Percentiles rank a stretch among this genome's conserved stretches.
Evolutionary conservation across 2,329 filamentous ascomycete species (phyloP).

Genomic region (Helotiales sp.): DNA sequence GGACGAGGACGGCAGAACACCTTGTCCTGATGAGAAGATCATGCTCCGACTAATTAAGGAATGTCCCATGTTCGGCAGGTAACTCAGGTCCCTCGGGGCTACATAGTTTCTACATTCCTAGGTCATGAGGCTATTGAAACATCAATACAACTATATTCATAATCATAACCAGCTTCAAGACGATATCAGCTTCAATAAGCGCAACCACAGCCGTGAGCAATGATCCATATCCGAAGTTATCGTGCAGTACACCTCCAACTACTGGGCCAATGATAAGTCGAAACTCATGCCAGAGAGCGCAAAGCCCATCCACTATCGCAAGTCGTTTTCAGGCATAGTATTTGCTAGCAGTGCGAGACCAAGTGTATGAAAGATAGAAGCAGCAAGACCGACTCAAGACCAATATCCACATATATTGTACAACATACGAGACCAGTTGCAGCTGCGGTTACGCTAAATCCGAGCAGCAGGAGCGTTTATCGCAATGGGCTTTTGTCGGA

Average conservation of each 20-base stretch:
- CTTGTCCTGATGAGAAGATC: too few species aligned
- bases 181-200: constrained; percentile 52
- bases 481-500: constrained; percentile 63
- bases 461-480: constrained; percentile 61
- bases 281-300: neutral
- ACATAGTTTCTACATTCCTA: too few species aligned
- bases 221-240: constrained; percentile 53
- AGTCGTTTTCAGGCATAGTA: constrained; percentile 3
- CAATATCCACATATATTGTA: neutral
- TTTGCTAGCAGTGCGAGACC: constrained; percentile 8
- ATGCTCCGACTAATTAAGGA: too few species aligned
- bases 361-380: constrained; percentile 6
- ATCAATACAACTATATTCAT: constrained; percentile 51
- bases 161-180: constrained; percentile 54
- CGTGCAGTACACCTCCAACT: constrained; percentile 21
- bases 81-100: too few species aligned
- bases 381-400: constrained; percentile 2
- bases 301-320: constrained; percentile 6
- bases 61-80: too few species aligned
- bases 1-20: too few species aligned
- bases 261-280: neutral
- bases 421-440: constrained; percentile 61
- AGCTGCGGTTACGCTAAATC: constrained; percentile 42
- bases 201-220: constrained; percentile 55
- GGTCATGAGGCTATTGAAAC: neutral